A percentile compares a stretch with the other conserved stretches of the same genome.
Evolutionary conservation across 257 asterid species (phyloP).

Genomic region (Nicotiana tomentosiformis): DNA sequence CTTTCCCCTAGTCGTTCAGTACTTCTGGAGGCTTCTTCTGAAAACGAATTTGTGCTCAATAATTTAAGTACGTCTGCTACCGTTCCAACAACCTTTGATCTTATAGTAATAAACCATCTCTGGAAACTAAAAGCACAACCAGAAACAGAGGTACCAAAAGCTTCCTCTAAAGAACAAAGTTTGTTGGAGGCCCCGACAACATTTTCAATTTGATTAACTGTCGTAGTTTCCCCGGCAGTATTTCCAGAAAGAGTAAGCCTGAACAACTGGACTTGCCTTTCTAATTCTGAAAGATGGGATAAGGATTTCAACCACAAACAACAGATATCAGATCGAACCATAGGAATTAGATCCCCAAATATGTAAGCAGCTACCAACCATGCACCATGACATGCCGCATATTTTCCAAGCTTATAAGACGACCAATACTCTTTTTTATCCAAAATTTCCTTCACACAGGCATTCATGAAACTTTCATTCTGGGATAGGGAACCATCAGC

Average conservation of each 20-base stretch:
- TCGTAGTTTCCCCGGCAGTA: slow-evolving; percentile 14
- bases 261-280: slow-evolving; percentile 47
- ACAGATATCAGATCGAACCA: slow-evolving; percentile 47
- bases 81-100: slow-evolving; percentile 46
- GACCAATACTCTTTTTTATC: slow-evolving; percentile 49
- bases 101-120: slow-evolving; percentile 62
- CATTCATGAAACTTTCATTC: slow-evolving; percentile 37
- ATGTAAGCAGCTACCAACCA: slow-evolving; percentile 70
- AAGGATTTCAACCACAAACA: slow-evolving; percentile 63
- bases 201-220: slow-evolving; percentile 27
- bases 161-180: slow-evolving; percentile 38
- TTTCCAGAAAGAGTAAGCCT: slow-evolving; percentile 14
- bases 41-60: slow-evolving; percentile 24
- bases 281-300: slow-evolving; percentile 51
- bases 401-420: slow-evolving; percentile 66
- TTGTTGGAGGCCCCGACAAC: slow-evolving; percentile 34
- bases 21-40: slow-evolving; percentile 19
- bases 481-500: slow-evolving; percentile 24
- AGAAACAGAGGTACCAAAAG: slow-evolving; percentile 36
- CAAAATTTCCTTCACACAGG: slow-evolving; percentile 41
- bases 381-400: slow-evolving; percentile 72
- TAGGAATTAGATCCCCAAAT: slow-evolving; percentile 48
- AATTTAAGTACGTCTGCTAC: slow-evolving; percentile 40
- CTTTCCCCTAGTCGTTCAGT: slow-evolving; percentile 21
- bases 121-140: slow-evolving; percentile 46